Conservation (phyloP, 495 filamentous ascomycete genomes). For the Aspergillus nidulans region DNA sequence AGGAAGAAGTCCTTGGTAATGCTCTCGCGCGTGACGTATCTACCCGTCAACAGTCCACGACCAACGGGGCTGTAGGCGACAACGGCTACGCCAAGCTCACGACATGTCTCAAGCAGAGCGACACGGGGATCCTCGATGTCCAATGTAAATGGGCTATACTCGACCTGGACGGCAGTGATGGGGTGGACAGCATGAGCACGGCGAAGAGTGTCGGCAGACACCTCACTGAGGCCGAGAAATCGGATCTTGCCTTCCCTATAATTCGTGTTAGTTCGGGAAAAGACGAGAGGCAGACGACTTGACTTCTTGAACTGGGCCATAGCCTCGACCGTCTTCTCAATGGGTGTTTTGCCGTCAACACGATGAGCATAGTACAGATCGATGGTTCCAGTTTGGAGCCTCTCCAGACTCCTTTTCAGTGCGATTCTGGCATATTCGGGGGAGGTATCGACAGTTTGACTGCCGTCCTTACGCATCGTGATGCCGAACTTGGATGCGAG, state of each 20-base stretch:
- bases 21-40: constrained; percentile 41
- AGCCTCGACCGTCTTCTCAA: constrained; percentile 58
- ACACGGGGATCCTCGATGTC: constrained; percentile 54
- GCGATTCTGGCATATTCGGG: constrained; percentile 49
- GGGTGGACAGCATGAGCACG: constrained; percentile 57
- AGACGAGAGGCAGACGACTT: not conserved
- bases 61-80: constrained; percentile 61
- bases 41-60: constrained; percentile 51
- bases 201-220: constrained; percentile 52
- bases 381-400: constrained; percentile 48
- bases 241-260: constrained; percentile 52
- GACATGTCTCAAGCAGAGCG: constrained; percentile 47
- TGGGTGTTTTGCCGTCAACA: constrained; percentile 42
- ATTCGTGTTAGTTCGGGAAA: not conserved
- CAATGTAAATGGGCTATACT: constrained; percentile 55
- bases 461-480: constrained; percentile 12
- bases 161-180: constrained; percentile 61
- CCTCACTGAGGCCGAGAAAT: constrained; percentile 57
- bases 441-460: constrained; percentile 35
- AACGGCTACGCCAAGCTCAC: constrained; percentile 60
- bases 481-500: constrained; percentile 56
- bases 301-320: constrained; percentile 44
- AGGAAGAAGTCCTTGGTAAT: constrained; percentile 26
- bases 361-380: constrained; percentile 61
- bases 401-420: constrained; percentile 47